Percentiles rank a stretch among this genome's conserved stretches.
Conservation (phyloP, 2,329 filamentous ascomycete species). For the Colletotrichum musicola region DNA sequence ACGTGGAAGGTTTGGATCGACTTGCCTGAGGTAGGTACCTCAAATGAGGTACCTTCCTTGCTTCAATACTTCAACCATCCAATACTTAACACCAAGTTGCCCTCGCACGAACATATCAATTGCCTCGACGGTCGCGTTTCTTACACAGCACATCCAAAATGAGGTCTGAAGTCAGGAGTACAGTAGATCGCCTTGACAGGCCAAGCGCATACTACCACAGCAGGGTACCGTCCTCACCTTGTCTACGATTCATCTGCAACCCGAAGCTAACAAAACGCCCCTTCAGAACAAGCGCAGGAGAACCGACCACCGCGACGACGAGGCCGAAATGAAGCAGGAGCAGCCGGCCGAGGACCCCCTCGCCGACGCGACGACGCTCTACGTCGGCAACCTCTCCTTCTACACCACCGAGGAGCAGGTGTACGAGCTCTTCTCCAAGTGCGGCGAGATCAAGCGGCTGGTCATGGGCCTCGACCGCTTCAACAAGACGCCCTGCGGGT, state of each 20-base stretch:
- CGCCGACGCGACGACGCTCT: conserved; percentile 90
- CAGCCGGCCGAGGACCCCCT: conserved; percentile 77
- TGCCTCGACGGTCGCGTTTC: neutral
- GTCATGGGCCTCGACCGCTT: conserved; percentile 98
- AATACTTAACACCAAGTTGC: neutral
- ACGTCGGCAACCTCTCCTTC: conserved; percentile 98
- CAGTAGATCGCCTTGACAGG: conserved; percentile 91
- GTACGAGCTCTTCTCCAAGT: conserved; percentile 95
- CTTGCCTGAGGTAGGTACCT: neutral
- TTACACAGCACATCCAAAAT: conserved; percentile 48
- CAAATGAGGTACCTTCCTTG: neutral
- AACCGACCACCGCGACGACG: conserved; percentile 70
- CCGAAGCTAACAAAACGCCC: neutral
- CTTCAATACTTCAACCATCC: neutral
- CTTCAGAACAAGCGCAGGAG: conserved; percentile 78
- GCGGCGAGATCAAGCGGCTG: conserved; percentile 97
- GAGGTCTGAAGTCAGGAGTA: conserved; percentile 68
- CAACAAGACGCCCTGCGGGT: conserved; percentile 97
- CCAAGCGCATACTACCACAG: conserved; percentile 93
- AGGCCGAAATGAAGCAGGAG: conserved; percentile 68
- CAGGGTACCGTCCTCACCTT: conserved; percentile 72
- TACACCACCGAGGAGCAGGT: conserved; percentile 99
- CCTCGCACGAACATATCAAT: conserved; percentile 23
- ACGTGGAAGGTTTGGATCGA: neutral
- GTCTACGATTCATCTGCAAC: conserved; percentile 6